A percentile compares a stretch with the other conserved stretches of the same genome.
These are phyloP conservation scores for Nakaseomyces delphensis DNA, from an alignment of 1,139 yeast genomes.

Conservation along the genomic window DNA sequence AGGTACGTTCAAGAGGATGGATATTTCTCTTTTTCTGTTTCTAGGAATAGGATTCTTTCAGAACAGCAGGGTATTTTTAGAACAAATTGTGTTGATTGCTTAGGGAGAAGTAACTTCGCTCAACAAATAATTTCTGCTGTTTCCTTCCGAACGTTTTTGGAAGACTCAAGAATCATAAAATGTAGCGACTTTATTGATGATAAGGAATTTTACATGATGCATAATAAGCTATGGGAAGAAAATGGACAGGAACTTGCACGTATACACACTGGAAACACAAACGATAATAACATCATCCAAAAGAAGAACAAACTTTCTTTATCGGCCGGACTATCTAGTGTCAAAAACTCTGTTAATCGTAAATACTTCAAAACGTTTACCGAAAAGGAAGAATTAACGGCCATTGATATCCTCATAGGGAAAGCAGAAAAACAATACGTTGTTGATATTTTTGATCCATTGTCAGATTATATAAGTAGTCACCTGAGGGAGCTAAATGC, in stretches of 20 bases:
- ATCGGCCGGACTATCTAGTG: constrained; percentile 94
- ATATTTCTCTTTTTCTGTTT: constrained; percentile 57
- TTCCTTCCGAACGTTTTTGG: constrained; percentile 58
- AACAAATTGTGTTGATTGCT: constrained; percentile 88
- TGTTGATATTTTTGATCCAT: constrained; percentile 79
- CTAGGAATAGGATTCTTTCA: constrained; percentile 42
- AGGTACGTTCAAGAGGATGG: constrained; percentile 71
- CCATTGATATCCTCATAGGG: constrained; percentile 81
- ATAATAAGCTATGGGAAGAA: constrained; percentile 91
- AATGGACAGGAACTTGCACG: constrained; percentile 96
- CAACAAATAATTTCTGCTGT: constrained; percentile 74
- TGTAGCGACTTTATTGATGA: constrained; percentile 27
- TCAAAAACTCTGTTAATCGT: constrained; percentile 89
- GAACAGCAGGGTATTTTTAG: constrained; percentile 87
- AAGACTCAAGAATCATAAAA: constrained; percentile 36
- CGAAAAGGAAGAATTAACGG: constrained; percentile 80
- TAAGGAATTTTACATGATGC: constrained; percentile 52
- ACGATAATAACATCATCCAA: constrained; percentile 86
- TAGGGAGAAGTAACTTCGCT: constrained; percentile 87
- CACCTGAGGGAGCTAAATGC: constrained; percentile 44
- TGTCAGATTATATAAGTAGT: constrained; percentile 66
- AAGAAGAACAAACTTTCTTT: constrained; percentile 92
- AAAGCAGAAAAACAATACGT: constrained; percentile 59
- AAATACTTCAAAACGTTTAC: constrained; percentile 93
- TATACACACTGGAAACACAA: constrained; percentile 95